Conservation (phyloP, 768 basidiomycete genomes). For the Boletus eberwhitei region DNA sequence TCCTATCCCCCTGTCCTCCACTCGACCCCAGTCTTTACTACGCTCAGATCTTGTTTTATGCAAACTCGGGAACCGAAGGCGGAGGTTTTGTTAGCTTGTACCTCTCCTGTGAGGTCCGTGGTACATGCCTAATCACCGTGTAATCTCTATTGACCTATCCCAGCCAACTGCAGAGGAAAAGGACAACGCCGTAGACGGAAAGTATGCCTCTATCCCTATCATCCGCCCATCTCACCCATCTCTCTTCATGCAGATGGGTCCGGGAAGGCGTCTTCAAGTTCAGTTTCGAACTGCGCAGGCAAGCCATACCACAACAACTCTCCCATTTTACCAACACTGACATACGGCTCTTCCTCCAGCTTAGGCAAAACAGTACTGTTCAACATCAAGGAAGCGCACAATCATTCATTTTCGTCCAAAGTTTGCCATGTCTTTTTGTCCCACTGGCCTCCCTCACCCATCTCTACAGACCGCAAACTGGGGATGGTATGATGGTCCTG, state of each 20-base stretch:
- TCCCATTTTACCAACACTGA: not conserved
- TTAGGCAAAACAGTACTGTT: conserved; percentile 51
- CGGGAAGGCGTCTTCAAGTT: conserved; percentile 85
- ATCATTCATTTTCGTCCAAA: conserved; percentile 78
- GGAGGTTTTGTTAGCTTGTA: conserved; percentile 70
- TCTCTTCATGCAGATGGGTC: conserved; percentile 55
- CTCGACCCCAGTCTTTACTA: not conserved
- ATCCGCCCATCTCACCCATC: not conserved
- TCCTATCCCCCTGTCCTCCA: not conserved
- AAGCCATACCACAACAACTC: not conserved
- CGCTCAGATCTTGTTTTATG: conserved; percentile 72
- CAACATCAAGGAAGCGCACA: conserved; percentile 73
- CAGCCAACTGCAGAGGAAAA: conserved; percentile 79
- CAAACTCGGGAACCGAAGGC: conserved; percentile 69
- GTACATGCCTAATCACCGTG: not conserved
- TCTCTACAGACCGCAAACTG: conserved; percentile 69
- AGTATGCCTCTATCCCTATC: conserved; percentile 33
- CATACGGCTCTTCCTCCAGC: conserved; percentile 11
- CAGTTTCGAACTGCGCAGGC: conserved; percentile 79
- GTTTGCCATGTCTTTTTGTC: conserved; percentile 26
- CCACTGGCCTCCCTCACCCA: conserved; percentile 8
- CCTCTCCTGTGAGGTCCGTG: conserved; percentile 74
- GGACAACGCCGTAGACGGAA: conserved; percentile 60
- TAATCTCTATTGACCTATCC: conserved; percentile 5
- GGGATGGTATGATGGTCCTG: conserved; percentile 60